Evolutionary conservation across 225 moss, liverwort and hornwort genomes (phyloP), one percentile per base, ranked within the genome.

Genomic region (Bryoerythrophyllum caledonicum): DNA sequence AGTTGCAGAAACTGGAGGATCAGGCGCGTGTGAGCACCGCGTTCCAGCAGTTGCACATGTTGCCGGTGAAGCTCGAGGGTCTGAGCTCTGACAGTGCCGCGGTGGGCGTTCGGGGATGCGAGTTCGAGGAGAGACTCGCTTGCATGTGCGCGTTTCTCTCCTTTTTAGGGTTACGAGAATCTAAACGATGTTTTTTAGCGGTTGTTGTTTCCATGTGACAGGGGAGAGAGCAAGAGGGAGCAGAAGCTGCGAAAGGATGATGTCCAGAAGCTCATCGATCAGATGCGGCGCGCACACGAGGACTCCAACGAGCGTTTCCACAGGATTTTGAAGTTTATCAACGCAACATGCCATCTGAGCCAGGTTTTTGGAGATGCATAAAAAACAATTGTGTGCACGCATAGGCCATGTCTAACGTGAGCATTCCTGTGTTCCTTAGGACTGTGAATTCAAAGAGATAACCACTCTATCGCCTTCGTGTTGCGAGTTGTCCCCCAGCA

Each of bases 261-360:
- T 34, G 82, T 80, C 26, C 67, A 85, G 17, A 64, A 75, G 17
- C 72, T 84, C 40, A 49, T 82, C 23, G 79, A 84, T 13, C 74
- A 72, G 13, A 74, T 84, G 84, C 57, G 71, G 14, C 74, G 49
- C 32, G 77, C 79, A 20, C 68, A 80, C 1, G 52, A 75, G 49
- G 70, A 32, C 1, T 72, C 84, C 32, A 3, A 32, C 32, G 32
- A 32, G 32, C 32, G 32, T 32, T 32, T 3, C 40, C 59, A 67
- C 6, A 82, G 70, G 1, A 26, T 78, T 48, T 60, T 82, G 72
- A 67, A 46, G 10, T 46, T 78, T 41, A 67, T 82, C 23, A 76
- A 77, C 43, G 56, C 51, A 30, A 48, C 67, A 63, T 82, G 60
- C n/a, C 68, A 48, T 69, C 24, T 12, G 32, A 53, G 60, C n/a